Evolutionary conservation across 495 filamentous ascomycete genomes (phyloP).

Genomic region (Aspergillus sclerotioniger): DNA sequence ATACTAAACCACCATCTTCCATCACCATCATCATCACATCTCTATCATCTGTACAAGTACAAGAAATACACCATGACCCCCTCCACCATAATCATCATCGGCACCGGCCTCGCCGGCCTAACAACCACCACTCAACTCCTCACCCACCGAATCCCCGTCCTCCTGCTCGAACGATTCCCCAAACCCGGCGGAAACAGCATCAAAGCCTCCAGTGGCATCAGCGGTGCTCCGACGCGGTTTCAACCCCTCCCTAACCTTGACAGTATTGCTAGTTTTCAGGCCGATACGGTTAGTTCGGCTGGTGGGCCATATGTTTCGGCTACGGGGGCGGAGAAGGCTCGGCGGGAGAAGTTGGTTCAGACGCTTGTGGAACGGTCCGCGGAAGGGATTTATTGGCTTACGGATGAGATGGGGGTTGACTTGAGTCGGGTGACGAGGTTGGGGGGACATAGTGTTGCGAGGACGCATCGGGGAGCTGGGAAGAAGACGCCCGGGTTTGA

Average conservation of each 20-base stretch:
- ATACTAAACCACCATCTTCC: no score
- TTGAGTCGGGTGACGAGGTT: constrained; percentile 52
- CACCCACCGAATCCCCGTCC: constrained; percentile 40
- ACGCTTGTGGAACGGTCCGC: constrained; percentile 39
- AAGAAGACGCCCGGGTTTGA: constrained; percentile 50
- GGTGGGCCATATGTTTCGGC: constrained; percentile 9
- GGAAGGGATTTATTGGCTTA: constrained; percentile 50
- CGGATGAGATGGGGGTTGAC: constrained; percentile 50
- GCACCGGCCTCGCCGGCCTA: constrained; percentile 24
- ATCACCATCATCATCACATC: neutral
- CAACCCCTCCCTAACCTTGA: constrained; percentile 28
- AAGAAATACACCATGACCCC: neutral
- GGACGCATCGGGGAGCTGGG: constrained; percentile 55
- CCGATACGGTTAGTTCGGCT: constrained; percentile 54
- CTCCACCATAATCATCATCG: constrained; percentile 17
- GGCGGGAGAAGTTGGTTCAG: constrained; percentile 41
- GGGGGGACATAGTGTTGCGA: constrained; percentile 49
- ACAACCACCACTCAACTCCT: constrained; percentile 42
- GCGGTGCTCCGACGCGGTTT: constrained; percentile 53
- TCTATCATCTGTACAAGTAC: neutral
- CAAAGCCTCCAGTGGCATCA: constrained; percentile 63
- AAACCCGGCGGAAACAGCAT: constrained; percentile 62
- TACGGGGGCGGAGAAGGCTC: constrained; percentile 1
- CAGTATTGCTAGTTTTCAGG: constrained; percentile 41
- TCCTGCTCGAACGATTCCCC: constrained; percentile 50